Percentiles rank a stretch among this genome's conserved stretches.
Conservation (phyloP, 495 filamentous ascomycete species). For the Aspergillus ostianus region DNA sequence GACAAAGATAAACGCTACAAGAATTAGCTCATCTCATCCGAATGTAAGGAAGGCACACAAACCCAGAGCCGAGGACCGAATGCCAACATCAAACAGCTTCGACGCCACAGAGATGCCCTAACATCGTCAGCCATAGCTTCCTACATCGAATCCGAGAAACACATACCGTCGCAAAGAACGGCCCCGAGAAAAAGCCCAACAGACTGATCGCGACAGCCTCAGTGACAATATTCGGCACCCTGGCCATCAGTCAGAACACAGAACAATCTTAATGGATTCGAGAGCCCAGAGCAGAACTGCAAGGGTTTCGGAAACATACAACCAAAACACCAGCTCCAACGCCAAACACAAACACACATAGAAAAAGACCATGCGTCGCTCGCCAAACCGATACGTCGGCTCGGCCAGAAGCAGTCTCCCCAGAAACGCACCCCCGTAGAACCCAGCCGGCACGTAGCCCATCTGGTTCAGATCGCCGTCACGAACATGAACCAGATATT, state of each 20-base stretch:
- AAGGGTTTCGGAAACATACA: too few relatives aligned
- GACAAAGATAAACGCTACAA: slow-evolving; percentile 28
- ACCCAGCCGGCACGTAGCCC: slow-evolving; percentile 32
- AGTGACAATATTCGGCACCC: slow-evolving; percentile 33
- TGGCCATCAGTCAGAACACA: slow-evolving; percentile 11
- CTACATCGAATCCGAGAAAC: too few relatives aligned
- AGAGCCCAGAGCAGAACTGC: too few relatives aligned
- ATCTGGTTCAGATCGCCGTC: slow-evolving; percentile 31
- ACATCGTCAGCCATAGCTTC: too few relatives aligned
- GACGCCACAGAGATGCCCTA: slow-evolving; percentile 27
- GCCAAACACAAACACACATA: slow-evolving; percentile 31
- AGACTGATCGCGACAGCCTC: slow-evolving; percentile 34
- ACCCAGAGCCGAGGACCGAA: slow-evolving; percentile 30
- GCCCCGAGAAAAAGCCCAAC: slow-evolving; percentile 30
- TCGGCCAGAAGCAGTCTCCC: slow-evolving; percentile 29
- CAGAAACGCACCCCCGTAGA: slow-evolving; percentile 29
- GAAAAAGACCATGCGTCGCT: slow-evolving; percentile 31
- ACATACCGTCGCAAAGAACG: slow-evolving; percentile 33
- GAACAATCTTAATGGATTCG: too few relatives aligned
- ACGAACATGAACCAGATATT: slow-evolving; percentile 31
- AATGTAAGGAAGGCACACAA: not conserved
- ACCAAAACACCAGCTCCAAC: slow-evolving; percentile 33
- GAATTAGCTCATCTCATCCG: not conserved
- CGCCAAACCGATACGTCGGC: slow-evolving; percentile 29
- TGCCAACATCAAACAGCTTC: slow-evolving; percentile 27